These are phyloP conservation scores for Oemleria cerasiformis DNA, from an alignment of 306 rosid genomes.

Conservation along the genomic window DNA sequence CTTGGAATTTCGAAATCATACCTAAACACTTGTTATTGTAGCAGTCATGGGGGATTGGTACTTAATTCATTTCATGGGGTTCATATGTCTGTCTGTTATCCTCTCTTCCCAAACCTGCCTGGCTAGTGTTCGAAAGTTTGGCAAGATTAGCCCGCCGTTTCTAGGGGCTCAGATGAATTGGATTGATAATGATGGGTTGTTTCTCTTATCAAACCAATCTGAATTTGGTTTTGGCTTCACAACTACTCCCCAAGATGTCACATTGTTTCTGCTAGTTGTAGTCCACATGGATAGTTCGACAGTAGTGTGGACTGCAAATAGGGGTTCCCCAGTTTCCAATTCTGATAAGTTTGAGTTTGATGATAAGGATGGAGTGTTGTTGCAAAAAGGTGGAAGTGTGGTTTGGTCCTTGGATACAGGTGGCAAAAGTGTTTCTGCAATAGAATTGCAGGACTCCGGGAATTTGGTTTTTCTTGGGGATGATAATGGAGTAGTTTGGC, in stretches of 20 bases:
- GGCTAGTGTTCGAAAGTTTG: conserved; percentile 36
- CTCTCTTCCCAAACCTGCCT: conserved; percentile 33
- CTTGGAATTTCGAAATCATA: neutral
- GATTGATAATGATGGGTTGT: conserved; percentile 57
- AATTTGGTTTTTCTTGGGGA: conserved; percentile 61
- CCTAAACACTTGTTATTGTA: neutral
- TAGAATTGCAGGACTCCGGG: conserved; percentile 68
- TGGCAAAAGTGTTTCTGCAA: conserved; percentile 49
- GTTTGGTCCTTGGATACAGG: conserved; percentile 65
- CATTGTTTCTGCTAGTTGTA: conserved; percentile 49
- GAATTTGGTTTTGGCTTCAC: conserved; percentile 56
- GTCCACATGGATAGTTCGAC: conserved; percentile 29
- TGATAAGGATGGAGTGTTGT: conserved; percentile 47
- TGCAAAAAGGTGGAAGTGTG: conserved; percentile 39
- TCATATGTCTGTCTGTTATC: conserved; percentile 26
- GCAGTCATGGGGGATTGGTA: conserved; percentile 45
- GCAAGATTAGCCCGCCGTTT: conserved; percentile 40
- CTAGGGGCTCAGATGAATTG: conserved; percentile 63
- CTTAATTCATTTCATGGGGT: conserved; percentile 19
- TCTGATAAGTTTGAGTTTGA: conserved; percentile 69
- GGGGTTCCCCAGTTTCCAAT: conserved; percentile 55
- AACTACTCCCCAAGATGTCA: conserved; percentile 35
- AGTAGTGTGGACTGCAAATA: conserved; percentile 74
- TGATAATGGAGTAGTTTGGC: conserved; percentile 51
- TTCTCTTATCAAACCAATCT: conserved; percentile 50